Percentiles rank a stretch among this genome's conserved stretches.
Evolutionary conservation across 1,139 yeast species (phyloP).

Genomic region (Candida sanyaensis): DNA sequence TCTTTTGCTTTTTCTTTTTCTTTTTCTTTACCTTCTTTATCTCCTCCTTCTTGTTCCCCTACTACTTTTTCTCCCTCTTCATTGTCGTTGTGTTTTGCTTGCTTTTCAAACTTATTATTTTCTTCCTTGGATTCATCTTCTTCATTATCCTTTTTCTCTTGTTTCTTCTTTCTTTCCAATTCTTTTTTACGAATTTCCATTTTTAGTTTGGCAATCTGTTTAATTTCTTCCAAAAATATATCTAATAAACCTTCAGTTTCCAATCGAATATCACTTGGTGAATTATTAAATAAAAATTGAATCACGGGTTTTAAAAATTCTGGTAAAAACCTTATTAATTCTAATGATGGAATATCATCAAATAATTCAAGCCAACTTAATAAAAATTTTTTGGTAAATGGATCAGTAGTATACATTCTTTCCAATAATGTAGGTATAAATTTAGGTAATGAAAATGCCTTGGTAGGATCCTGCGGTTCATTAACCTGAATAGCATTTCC

Average conservation of each 20-base stretch:
- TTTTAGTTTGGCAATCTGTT: constrained; percentile 70
- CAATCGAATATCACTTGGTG: constrained; percentile 85
- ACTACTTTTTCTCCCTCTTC: not conserved
- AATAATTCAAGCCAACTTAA: constrained; percentile 91
- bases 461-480: constrained; percentile 60
- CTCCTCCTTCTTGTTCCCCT: not conserved
- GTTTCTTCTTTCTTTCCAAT: constrained; percentile 18
- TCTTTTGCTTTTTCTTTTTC: too few relatives aligned
- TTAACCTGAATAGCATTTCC: constrained; percentile 62
- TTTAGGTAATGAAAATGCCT: constrained; percentile 82
- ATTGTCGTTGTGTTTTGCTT: not conserved
- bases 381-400: constrained; percentile 86
- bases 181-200: constrained; percentile 42
- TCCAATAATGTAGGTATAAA: constrained; percentile 90
- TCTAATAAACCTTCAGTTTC: constrained; percentile 81
- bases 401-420: constrained; percentile 88
- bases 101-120: not conserved
- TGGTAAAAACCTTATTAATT: constrained; percentile 83
- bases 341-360: constrained; percentile 91
- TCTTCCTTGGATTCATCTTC: constrained; percentile 1
- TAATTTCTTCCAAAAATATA: constrained; percentile 77
- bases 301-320: constrained; percentile 86
- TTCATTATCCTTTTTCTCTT: not conserved
- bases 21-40: constrained; percentile 11
- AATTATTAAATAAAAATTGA: constrained; percentile 71